Conservation (phyloP, 768 basidiomycete genomes). For the Tylopilus cervinicoccineus region DNA sequence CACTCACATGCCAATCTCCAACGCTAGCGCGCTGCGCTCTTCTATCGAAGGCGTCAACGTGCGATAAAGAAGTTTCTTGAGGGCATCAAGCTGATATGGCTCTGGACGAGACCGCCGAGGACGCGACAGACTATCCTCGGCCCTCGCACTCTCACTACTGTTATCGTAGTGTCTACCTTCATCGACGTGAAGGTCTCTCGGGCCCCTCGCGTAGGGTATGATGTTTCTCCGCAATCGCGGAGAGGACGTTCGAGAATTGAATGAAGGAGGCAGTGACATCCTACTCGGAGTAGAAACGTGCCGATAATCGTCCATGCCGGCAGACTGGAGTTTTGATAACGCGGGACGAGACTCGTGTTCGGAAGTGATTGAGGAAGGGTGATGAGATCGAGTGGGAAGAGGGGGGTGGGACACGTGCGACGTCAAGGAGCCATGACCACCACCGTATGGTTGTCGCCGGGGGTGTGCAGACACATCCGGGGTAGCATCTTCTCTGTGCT, state of each 20-base stretch:
- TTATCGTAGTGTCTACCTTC: slow-evolving; percentile 23
- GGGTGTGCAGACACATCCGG: slow-evolving; percentile 12
- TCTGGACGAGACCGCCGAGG: slow-evolving; percentile 75
- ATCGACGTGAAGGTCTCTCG: slow-evolving; percentile 24
- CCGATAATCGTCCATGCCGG: slow-evolving; percentile 16
- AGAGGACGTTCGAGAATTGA: slow-evolving; percentile 26
- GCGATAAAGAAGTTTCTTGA: slow-evolving; percentile 64
- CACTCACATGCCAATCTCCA: slow-evolving; percentile 73
- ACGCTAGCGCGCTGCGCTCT: slow-evolving; percentile 68
- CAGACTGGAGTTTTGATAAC: slow-evolving; percentile 10
- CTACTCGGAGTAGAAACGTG: slow-evolving; percentile 24
- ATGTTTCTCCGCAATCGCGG: slow-evolving; percentile 28
- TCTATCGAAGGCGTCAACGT: slow-evolving; percentile 77
- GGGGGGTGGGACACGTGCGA: slow-evolving; percentile 13
- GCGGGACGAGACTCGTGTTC: slow-evolving; percentile 17
- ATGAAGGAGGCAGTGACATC: slow-evolving; percentile 30
- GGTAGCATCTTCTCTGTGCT: slow-evolving; percentile 54
- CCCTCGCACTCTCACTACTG: slow-evolving; percentile 16
- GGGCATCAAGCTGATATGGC: slow-evolving; percentile 69
- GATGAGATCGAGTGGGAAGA: slow-evolving; percentile 28
- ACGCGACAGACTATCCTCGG: slow-evolving; percentile 40
- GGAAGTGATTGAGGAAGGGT: slow-evolving; percentile 27
- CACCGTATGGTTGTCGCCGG: slow-evolving; percentile 15
- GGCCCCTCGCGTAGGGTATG: slow-evolving; percentile 26
- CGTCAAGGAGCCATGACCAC: slow-evolving; percentile 1